These are phyloP conservation scores for Penicillium subrubescens DNA, from an alignment of 495 filamentous ascomycete genomes.

Conservation along the genomic window DNA sequence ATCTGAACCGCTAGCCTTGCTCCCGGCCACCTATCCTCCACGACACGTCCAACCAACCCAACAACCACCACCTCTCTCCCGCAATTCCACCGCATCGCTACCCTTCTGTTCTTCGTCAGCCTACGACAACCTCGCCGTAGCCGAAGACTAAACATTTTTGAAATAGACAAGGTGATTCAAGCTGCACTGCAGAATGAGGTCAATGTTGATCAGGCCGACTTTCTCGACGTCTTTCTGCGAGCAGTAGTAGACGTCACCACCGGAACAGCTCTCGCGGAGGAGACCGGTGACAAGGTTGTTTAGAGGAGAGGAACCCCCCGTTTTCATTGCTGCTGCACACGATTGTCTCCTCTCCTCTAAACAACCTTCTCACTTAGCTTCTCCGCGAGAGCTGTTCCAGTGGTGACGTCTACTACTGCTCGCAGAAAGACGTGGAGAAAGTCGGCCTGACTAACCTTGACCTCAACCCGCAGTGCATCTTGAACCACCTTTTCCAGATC, in stretches of 20 bases:
- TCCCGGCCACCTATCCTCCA: no score
- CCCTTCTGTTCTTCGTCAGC: no score
- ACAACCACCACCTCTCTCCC: no score
- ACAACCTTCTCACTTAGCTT: conserved; percentile 12
- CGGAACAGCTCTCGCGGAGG: conserved; percentile 16
- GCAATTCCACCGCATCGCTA: no score
- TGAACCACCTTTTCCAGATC: conserved; percentile 15
- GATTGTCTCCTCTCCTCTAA: conserved; percentile 15
- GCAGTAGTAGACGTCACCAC: conserved; percentile 23
- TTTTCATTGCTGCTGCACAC: conserved; percentile 20
- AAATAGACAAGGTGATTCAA: conserved; percentile 16
- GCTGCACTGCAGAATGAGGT: conserved; percentile 16
- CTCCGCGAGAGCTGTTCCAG: conserved; percentile 17
- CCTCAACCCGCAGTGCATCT: conserved; percentile 16
- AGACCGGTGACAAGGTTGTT: conserved; percentile 15
- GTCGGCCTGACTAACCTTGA: conserved; percentile 19
- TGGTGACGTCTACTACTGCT: conserved; percentile 22
- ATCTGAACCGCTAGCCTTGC: no score
- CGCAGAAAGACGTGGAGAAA: conserved; percentile 9
- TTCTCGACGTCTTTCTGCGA: conserved; percentile 7
- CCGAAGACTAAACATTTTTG: no score
- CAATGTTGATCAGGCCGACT: conserved; percentile 18
- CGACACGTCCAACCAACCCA: no score
- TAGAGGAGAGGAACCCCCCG: conserved; percentile 16
- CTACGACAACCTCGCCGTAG: no score